These are phyloP conservation scores for Ophiostoma sp. DNA, from an alignment of 2,329 filamentous ascomycete species.

Conservation along the genomic window DNA sequence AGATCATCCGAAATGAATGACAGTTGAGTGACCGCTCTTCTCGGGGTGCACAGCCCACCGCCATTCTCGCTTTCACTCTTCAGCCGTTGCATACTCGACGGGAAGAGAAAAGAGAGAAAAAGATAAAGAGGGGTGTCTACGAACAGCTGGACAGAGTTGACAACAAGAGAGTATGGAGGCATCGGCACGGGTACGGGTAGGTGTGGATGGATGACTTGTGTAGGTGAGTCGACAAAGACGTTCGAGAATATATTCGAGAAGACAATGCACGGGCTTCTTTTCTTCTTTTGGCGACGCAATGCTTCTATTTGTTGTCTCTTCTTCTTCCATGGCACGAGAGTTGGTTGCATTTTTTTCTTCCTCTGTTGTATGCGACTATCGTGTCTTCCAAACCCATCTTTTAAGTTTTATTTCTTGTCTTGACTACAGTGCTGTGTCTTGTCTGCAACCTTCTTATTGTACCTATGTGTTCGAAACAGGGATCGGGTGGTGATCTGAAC, in stretches of 20 bases:
- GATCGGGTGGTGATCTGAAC: not conserved
- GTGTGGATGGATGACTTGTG: not conserved
- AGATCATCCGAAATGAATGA: not conserved
- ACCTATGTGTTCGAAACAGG: not conserved
- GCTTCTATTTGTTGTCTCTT: not conserved
- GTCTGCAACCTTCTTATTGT: not conserved
- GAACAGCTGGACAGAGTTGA: not conserved
- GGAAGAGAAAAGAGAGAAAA: not conserved
- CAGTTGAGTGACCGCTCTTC: not conserved
- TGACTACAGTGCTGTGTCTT: not conserved
- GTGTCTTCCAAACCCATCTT: not conserved
- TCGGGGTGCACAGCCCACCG: not conserved
- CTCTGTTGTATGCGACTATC: not conserved
- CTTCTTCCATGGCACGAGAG: not conserved
- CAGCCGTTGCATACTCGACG: not conserved
- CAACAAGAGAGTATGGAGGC: not conserved
- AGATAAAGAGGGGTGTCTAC: not conserved
- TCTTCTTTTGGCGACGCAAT: not conserved
- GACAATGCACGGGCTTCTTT: not conserved
- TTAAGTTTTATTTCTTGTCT: not conserved
- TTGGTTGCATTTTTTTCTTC: not conserved
- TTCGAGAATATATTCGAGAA: not conserved
- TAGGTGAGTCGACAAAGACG: not conserved
- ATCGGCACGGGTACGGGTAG: not conserved
- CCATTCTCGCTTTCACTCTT: not conserved